Base-by-base conservation (phyloP, 2,329 filamentous ascomycete species). In the Monilinia fructicola region DNA sequence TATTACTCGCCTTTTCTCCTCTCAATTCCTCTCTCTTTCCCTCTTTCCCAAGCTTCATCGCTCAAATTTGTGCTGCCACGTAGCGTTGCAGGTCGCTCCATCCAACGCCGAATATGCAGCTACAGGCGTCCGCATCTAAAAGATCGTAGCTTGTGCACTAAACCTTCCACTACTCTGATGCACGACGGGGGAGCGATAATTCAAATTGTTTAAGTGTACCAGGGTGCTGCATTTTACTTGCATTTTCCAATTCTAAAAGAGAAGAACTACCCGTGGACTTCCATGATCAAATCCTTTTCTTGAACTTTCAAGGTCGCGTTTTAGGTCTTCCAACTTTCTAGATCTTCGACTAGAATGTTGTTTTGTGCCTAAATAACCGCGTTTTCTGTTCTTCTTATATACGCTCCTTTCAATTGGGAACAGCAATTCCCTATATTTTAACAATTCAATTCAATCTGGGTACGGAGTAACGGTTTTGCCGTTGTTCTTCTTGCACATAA, bases 31-130 rank as follows among this genome's bases (percentile, higher is more conserved):
- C 54, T 66, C 56, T 35, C 64, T 28, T 50, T 61, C 63, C 18
- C 40, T 56, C 55, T 52, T 31, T 54, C 63, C 21, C n/a, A 40
- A 59, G 11, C 4, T 7, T 58, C 40, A 44, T 60, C 50, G 26
- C 52, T 44, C 54, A 10, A 31, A 46, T 58, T 68, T 68, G 72
- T 69, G 72, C 70, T 73, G 73, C 71, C 72, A 74, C 73, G 73
- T 74, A 72, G 69, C 68, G 65, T 50, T 71, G 71, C 71, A 71
- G 68, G 67, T 69, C 68, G 54, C 62, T 64, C 53, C 53, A 64
- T 64, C 31, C 62, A 50, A 64, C 72, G 71, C 72, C 72, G 71
- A 68, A 70, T 70, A 71, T 74, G 73, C 72, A 74, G 38, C 68
- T 72, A 68, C 72, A 67, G 68, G 70, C 62, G n/a, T 64, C 42